Base-by-base conservation (phyloP, 2,329 filamentous ascomycete genomes). In the Colletotrichum melonis region DNA sequence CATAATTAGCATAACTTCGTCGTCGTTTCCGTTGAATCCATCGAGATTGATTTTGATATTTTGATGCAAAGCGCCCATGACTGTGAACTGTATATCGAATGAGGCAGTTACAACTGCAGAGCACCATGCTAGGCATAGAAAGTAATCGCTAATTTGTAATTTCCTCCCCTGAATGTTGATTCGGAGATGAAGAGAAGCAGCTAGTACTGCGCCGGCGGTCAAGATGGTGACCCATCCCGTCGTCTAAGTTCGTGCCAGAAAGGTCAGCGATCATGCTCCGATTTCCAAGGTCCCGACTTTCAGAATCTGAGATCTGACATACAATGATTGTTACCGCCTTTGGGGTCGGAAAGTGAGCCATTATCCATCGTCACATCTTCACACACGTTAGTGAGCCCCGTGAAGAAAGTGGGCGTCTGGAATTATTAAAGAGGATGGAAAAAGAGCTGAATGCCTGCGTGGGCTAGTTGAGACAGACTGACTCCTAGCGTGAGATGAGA, bases 241-340 rank as follows among this genome's bases (percentile, higher is more conserved):
- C 26, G 71, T 73, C 71, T 73, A 35, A 7, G 3, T 30, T 52
- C 5, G 60, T 54, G 11, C 14, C 22, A 30, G 19, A n/a, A 32
- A 12, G 30, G 67, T 73, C 60, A 70, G 60, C 46, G 57, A 9
- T 22, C 26, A 5, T n/a, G n/a, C 7, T 9, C 14, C 0, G 22
- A 26, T 12, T 1, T 1, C 5, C 14, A 16, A 5, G 24, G 52
- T 46, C 12, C 30, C 22, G n/a, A 32, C 7, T 9, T 52, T 30
- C 22, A 14, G 16, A 7, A 22, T 52, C n/a, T 28, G 22, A 9
- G 24, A 14, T 35, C 22, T 28, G 42, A 71, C 71, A 11, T 46
- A 73, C 71, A 66, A 73, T 73, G 60, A 73, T 73, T 8, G 71
- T 73, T 58, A 73, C 71, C 49, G 67, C 71, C 71, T 73, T 73